Base-by-base conservation (phyloP, 2,329 filamentous ascomycete species). In the Xylariales sp. region DNA sequence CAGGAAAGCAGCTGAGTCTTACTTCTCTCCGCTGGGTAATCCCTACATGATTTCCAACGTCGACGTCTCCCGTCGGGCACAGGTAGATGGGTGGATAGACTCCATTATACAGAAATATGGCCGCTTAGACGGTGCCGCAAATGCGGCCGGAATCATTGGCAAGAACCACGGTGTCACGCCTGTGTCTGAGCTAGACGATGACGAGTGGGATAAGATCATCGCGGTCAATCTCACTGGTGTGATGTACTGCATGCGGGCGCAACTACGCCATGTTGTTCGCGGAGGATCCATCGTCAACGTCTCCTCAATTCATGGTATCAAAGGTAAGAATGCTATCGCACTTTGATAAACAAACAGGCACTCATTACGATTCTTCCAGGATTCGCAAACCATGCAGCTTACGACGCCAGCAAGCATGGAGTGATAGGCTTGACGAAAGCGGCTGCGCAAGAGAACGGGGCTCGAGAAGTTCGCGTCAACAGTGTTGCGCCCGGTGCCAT, bases 261-360 rank as follows among this genome's bases (percentile, higher is more conserved):
- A 69, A 54, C 57, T 72, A 29, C 53, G 53, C 25, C 62, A 64
- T 28, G 65, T 78, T 33, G 59, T 62, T 16, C 54, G 65, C 5
- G 66, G 70, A 2, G 74, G 74, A 6, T 76, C 74, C 42, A 78
- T 82, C 49, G 77, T 82, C 38, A 81, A 77, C 50, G 63, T 74
- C 19, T 63, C 70, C 18, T 76, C 70, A 30, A 70, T 72, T 23
- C 68, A 73, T 25, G 75, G 75, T 5, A 51, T 69, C 3, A 62
- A 66, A 42, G 68, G 67, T 53, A 56, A 52, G 15, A n/a, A n/a
- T n/a, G n/a, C n/a, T n/a, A n/a, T n/a, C n/a, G n/a, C n/a, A n/a
- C n/a, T n/a, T n/a, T n/a, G n/a, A n/a, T n/a, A n/a, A n/a, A n/a
- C n/a, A n/a, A n/a, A n/a, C n/a, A n/a, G n/a, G n/a, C n/a, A n/a